These are phyloP conservation scores for Scheffersomyces ergatensis DNA, from an alignment of 805 yeast species.

Conservation along the genomic window DNA sequence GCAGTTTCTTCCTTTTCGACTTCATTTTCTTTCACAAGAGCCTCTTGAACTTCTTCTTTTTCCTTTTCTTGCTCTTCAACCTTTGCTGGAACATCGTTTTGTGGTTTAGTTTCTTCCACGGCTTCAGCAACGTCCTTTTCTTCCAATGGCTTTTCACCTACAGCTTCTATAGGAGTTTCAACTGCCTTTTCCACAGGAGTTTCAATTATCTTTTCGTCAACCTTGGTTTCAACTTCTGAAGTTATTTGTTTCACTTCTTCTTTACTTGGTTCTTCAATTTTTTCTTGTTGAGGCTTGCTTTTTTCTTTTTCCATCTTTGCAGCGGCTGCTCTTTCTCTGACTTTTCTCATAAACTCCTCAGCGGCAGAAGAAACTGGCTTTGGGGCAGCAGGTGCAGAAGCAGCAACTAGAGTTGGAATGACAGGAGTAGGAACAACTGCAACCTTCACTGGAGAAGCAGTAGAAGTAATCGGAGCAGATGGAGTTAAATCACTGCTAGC, in stretches of 20 bases:
- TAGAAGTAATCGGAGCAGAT: slow-evolving; percentile 4
- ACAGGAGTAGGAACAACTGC: slow-evolving; percentile 8
- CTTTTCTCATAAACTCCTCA: slow-evolving; percentile 36
- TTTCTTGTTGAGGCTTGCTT: neutral
- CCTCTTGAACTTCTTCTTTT: slow-evolving; percentile 2
- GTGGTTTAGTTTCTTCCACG: slow-evolving; percentile 7
- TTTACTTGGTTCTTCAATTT: slow-evolving; percentile 3
- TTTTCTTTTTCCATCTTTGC: slow-evolving; percentile 3
- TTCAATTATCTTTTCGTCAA: slow-evolving; percentile 2
- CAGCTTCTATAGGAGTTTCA: slow-evolving; percentile 7
- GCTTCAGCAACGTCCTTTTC: slow-evolving; percentile 5
- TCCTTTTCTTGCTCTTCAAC: slow-evolving; percentile 9
- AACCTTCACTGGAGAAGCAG: slow-evolving; percentile 2
- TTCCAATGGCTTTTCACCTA: slow-evolving; percentile 3
- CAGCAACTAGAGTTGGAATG: slow-evolving; percentile 8
- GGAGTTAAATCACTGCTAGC: slow-evolving; percentile 2
- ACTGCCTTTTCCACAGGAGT: slow-evolving; percentile 5
- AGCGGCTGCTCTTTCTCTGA: slow-evolving; percentile 21
- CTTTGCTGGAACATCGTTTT: slow-evolving; percentile 3
- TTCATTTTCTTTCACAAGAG: slow-evolving; percentile 3
- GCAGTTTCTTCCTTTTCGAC: neutral
- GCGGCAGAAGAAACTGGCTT: slow-evolving; percentile 16
- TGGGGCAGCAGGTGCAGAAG: slow-evolving; percentile 11
- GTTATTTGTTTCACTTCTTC: slow-evolving; percentile 6
- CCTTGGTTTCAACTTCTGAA: slow-evolving; percentile 7